Evolutionary conservation across 352 stramenopile genomes (phyloP).

Genomic region (Aphanomyces invadans): DNA sequence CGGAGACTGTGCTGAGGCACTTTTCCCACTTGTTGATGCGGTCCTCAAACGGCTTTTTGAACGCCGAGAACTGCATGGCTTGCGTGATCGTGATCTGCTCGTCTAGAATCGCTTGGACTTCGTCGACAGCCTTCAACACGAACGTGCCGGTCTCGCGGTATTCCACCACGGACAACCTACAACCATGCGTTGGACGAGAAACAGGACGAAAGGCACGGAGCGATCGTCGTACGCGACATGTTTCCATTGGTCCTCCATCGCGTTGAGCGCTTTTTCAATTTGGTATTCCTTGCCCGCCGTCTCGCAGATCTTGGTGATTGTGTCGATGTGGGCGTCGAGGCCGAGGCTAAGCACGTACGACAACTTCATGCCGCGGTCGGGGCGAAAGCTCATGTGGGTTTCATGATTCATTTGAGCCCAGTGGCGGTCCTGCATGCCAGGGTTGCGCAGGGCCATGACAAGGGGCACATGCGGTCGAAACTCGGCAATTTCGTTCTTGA

Average conservation of each 20-base stretch:
- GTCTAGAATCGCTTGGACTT: slow-evolving; percentile 89
- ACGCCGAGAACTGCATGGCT: slow-evolving; percentile 92
- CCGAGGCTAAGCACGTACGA: slow-evolving; percentile 80
- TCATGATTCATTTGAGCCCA: slow-evolving; percentile 89
- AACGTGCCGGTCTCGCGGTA: slow-evolving; percentile 91
- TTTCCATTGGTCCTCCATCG: slow-evolving; percentile 89
- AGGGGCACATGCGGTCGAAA: slow-evolving; percentile 88
- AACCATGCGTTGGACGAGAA: no score
- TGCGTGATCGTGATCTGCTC: slow-evolving; percentile 95
- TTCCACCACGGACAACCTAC: slow-evolving; percentile 62
- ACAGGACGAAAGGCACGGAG: no score
- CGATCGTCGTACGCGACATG: slow-evolving; percentile 52
- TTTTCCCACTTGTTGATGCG: slow-evolving; percentile 88
- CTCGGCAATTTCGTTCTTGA: slow-evolving; percentile 85
- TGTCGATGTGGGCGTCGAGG: slow-evolving; percentile 79
- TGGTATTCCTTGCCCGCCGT: slow-evolving; percentile 91
- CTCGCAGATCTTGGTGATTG: slow-evolving; percentile 88
- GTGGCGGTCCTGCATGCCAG: slow-evolving; percentile 90
- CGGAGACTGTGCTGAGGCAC: slow-evolving; percentile 83
- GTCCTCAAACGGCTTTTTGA: slow-evolving; percentile 93
- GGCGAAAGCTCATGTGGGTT: slow-evolving; percentile 75
- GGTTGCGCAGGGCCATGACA: slow-evolving; percentile 83
- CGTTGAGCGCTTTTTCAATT: slow-evolving; percentile 89
- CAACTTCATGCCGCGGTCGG: slow-evolving; percentile 75
- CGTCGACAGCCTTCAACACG: slow-evolving; percentile 91